A percentile compares a stretch with the other conserved stretches of the same genome.
Conservation (phyloP, 495 filamentous ascomycete genomes). For the Tuber magnatum region DNA sequence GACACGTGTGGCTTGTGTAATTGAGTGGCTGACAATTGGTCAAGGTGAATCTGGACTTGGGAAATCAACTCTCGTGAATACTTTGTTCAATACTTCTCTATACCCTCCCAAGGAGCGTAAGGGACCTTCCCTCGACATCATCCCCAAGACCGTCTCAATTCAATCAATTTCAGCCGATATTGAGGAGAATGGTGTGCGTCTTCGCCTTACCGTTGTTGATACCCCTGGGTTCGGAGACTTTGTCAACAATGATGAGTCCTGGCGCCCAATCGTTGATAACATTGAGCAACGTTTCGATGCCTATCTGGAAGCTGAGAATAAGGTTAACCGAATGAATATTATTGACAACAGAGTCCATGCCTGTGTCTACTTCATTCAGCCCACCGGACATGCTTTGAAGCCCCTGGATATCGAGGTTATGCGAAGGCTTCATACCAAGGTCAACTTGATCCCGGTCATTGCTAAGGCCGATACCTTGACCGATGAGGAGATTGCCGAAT, state of each 20-base stretch:
- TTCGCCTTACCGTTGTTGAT: constrained; percentile 93
- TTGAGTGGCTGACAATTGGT: constrained; percentile 2
- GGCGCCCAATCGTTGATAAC: constrained; percentile 97
- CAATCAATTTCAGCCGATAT: constrained; percentile 98
- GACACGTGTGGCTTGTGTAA: constrained; percentile 32
- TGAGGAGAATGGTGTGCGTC: constrained; percentile 96
- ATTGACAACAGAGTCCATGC: constrained; percentile 97
- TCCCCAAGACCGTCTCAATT: constrained; percentile 97
- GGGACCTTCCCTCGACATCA: constrained; percentile 90
- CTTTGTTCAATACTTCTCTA: constrained; percentile 97
- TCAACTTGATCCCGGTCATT: constrained; percentile 98
- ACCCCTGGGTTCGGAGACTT: constrained; percentile 98
- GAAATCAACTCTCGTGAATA: constrained; percentile 99
- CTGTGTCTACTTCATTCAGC: constrained; percentile 99
- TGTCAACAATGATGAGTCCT: constrained; percentile 99
- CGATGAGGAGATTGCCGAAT: constrained; percentile 84
- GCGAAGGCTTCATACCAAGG: constrained; percentile 97
- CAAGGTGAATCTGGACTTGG: constrained; percentile 96
- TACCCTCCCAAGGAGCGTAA: constrained; percentile 98
- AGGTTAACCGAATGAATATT: constrained; percentile 99
- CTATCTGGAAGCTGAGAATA: constrained; percentile 98
- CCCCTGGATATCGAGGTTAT: constrained; percentile 98
- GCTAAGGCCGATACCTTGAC: constrained; percentile 97
- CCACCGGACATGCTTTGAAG: constrained; percentile 98
- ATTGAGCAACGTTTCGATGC: constrained; percentile 98